Evolutionary conservation across 495 filamentous ascomycete genomes (phyloP), one percentile per base, ranked within the genome.

Genomic region (Choiromyces venosus): DNA sequence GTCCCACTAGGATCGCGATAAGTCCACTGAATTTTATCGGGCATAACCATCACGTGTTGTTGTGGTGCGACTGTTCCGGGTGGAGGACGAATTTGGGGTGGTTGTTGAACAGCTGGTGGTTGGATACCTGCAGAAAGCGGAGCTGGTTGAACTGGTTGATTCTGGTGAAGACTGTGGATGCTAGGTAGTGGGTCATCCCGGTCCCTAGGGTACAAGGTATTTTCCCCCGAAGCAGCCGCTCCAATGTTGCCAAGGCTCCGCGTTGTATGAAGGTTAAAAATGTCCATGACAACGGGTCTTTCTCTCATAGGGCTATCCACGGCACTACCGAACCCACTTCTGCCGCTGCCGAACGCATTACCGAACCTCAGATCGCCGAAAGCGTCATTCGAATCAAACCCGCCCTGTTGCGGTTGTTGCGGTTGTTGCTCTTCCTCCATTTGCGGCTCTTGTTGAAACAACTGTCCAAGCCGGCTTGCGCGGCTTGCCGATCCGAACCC

Each of bases 11-110:
- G 95, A 82, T 99, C 95, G 39, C 94, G 89, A 80, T 99, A 99
- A 38, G 97, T 94, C 95, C 95, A 99, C 76, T 94, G 88, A 91
- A 99, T 99, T 29, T 96, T 87, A 82, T 99, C 95, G 25, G 95
- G 95, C 95, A 99, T 98, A n/a, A 99, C 94, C 92, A 98, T 97
- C 33, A 89, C 91, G 14, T 90, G 88, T 72, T 93, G 91, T 39
- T 83, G 81, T 18, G 77, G 71, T 16, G 74, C 73, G 2, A 77
- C 67, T 18, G 80, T 67, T 64, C 70, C 81, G 64, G 74, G 81
- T 71, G 67, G 78, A 3, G 78, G 78, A 25, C 79, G 73, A 14
- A 80, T 67, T 74, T 80, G 70, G 66, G 76, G 79, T 71, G 82
- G 56, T 66, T 79, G 79, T 65, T 70, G 76, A 10, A 61, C 38